Evolutionary conservation across 2,329 filamentous ascomycete genomes (phyloP), one percentile per base, ranked within the genome.

Genomic region (Diaporthe capsici): DNA sequence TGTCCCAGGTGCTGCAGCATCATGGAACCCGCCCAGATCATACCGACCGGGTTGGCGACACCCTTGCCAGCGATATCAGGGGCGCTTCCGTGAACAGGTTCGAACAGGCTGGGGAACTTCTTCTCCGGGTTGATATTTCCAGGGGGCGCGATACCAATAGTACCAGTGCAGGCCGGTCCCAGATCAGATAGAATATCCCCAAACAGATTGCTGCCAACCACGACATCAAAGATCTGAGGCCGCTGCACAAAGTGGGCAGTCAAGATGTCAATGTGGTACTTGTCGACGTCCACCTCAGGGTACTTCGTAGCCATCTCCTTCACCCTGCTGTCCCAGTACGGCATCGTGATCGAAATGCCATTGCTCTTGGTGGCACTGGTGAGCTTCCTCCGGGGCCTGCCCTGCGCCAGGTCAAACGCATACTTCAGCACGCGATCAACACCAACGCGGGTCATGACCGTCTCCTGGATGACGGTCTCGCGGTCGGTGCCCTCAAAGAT

Each of bases 1-100:
- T 91, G 84, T 0, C 91, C 91, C n/a, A 93, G 81, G 88, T 92
- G 92, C 55, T 87, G 84, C 17, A 93, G 86, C 90, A 94, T 91
- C 85, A 93, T 92, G 7, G 92, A 91, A 0, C 90, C 92, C 0
- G 91, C 92, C 92, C 92, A 94, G 81, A 93, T 92, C 9, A 91
- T 92, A 9, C 89, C 92, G 0, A 93, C 87, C 0, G 91, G 91
- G 79, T 93, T 93, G 1, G 91, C 90, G 39, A 91, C 85, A 0
- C 90, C 91, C 79, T 90, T 89, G 4, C 92, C 91, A 1, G 89
- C 90, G 73, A 93, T 93, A 77, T 93, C 92, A 4, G 90, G 91
- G 0, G 91, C 91, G 39, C 88, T 91, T 13, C 91, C 91, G 77
- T 93, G 91, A 49, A 92, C 90, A 17, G 91, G 90, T 83, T 92